Evolutionary conservation across 2,329 filamentous ascomycete species (phyloP), one percentile per base, ranked within the genome.

Genomic region (Tolypocladium nubicola): DNA sequence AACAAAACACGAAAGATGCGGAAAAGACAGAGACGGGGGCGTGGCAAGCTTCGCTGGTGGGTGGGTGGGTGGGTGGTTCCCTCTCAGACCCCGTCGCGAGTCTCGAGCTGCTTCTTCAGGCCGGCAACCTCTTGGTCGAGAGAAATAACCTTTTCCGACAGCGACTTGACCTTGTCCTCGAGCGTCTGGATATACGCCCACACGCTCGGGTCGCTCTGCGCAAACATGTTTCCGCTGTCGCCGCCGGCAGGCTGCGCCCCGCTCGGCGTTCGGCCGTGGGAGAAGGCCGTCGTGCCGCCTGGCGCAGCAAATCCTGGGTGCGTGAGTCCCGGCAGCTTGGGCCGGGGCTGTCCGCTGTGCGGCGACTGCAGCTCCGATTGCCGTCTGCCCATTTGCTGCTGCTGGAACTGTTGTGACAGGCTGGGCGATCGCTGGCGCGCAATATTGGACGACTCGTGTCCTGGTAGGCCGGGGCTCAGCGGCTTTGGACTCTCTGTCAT

Each of bases 401-500:
- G 85, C 62, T 86, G 83, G 55, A 85, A 79, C 61, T 86, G 84
- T 33, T 85, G 79, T 10, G 82, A 81, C 60, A 87, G 70, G 67
- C 80, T 87, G n/a, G 85, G 85, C 38, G 85, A 88, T 56, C 83
- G 79, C 61, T 86, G 84, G 58, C 83, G 78, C 47, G 75, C 66
- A 40, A 80, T 71, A 37, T 69, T 74, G 54, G 74, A 71, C 19
- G 79, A 71, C 62, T 83, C 83, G 54, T 86, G 76, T 23, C 78
- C 67, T 68, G 79, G 64, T 35, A 72, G 76, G 21, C 79, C 79
- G n/a, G 88, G 87, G 59, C 86, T 91, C 45, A 96, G 76, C 4
- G 91, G 87, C 67, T 92, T 95, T 0, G 91, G 90, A 62, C 89
- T 95, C 71, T 96, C 90, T 3, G 88, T 94, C 76, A 96, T 88